Conservation (phyloP, 1,139 yeast genomes). For the Yamadazyma diospyri region DNA sequence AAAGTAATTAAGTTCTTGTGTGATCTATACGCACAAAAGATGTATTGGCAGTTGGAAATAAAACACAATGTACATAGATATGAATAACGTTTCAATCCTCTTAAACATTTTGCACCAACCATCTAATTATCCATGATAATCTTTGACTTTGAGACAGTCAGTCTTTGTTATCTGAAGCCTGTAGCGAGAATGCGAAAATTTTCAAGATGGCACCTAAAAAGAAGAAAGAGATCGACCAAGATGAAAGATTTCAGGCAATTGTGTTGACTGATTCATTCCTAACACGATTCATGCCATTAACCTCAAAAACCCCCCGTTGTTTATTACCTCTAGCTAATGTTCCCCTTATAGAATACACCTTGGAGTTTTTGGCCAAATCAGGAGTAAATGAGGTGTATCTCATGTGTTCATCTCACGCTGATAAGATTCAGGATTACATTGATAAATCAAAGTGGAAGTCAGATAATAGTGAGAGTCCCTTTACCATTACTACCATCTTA, state of each 20-base stretch:
- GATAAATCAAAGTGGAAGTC: slow-evolving; percentile 76
- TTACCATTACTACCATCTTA: slow-evolving; percentile 70
- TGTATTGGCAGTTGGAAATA: not conserved
- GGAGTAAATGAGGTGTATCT: slow-evolving; percentile 87
- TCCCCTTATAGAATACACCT: slow-evolving; percentile 90
- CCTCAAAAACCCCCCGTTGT: slow-evolving; percentile 83
- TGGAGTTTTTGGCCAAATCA: slow-evolving; percentile 89
- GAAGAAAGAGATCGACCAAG: slow-evolving; percentile 57
- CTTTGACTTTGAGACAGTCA: too few relatives aligned
- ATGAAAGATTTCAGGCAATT: slow-evolving; percentile 84
- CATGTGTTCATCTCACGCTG: slow-evolving; percentile 89
- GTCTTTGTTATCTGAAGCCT: too few relatives aligned
- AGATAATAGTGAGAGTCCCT: slow-evolving; percentile 62
- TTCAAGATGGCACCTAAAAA: slow-evolving; percentile 41
- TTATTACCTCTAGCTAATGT: slow-evolving; percentile 87
- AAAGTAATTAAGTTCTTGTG: slow-evolving; percentile 6
- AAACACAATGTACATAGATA: not conserved
- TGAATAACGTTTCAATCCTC: too few relatives aligned
- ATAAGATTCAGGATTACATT: slow-evolving; percentile 77
- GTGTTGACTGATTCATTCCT: slow-evolving; percentile 92
- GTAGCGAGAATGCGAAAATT: slow-evolving; percentile 4
- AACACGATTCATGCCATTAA: slow-evolving; percentile 87
- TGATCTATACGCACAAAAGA: too few relatives aligned
- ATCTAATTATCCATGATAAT: too few relatives aligned
- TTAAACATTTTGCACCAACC: too few relatives aligned